A percentile compares a stretch with the other conserved stretches of the same genome.
phyloP scores from a whole-genome alignment of 225 moss, liverwort and hornwort species.

The Bryoerythrophyllum caledonicum region DNA sequence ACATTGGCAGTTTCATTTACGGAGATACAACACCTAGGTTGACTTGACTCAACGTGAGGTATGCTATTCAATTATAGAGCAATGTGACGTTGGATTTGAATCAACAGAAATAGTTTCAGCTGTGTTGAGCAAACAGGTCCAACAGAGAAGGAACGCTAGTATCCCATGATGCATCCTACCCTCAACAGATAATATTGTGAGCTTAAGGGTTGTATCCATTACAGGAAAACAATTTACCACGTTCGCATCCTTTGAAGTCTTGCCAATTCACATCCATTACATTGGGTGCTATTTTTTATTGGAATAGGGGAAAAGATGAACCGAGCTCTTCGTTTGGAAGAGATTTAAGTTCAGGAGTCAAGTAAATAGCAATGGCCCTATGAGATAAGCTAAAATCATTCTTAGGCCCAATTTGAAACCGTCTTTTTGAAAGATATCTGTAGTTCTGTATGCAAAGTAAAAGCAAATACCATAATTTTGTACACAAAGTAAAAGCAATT shows the following conservation, averaged over 20 bases:
- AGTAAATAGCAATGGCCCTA: not conserved
- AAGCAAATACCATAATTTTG: too few relatives aligned
- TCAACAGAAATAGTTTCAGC: not conserved
- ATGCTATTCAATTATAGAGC: conserved; percentile 12
- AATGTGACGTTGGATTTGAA: not conserved
- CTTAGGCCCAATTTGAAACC: conserved; percentile 6
- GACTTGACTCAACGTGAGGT: conserved; percentile 88
- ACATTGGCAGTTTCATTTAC: conserved; percentile 72
- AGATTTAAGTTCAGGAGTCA: conserved; percentile 1
- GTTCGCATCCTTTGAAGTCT: not conserved
- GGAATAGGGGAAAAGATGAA: not conserved
- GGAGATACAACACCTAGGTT: conserved; percentile 53
- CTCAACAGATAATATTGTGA: too few relatives aligned
- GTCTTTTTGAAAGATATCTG: too few relatives aligned
- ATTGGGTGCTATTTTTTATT: not conserved
- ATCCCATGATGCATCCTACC: not conserved
- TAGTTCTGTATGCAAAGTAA: too few relatives aligned
- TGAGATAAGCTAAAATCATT: not conserved
- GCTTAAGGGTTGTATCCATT: conserved; percentile 14
- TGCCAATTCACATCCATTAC: not conserved
- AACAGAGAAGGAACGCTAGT: too few relatives aligned
- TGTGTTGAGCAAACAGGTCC: conserved; percentile 15
- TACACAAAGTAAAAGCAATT: too few relatives aligned
- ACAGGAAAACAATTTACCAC: not conserved
- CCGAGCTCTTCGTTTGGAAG: not conserved